Evolutionary conservation across 2,329 filamentous ascomycete species (phyloP).

Genomic region (Berkeleyomyces rouxiae): DNA sequence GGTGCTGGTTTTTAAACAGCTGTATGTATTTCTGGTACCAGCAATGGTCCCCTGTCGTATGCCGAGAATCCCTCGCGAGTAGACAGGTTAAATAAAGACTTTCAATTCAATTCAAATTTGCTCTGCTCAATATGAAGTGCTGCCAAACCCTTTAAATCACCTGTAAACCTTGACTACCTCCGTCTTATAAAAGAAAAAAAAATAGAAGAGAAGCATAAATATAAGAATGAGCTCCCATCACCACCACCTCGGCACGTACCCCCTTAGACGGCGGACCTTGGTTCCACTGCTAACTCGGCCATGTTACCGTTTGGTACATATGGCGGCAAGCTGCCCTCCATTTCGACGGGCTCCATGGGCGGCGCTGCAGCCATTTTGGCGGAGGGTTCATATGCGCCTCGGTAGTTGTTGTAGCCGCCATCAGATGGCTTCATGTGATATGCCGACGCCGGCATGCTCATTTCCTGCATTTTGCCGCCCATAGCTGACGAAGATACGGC

Average conservation of each 20-base stretch:
- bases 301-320: constrained; percentile 2
- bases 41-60: too few relatives aligned
- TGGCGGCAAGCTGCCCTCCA: constrained; percentile 12
- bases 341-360: constrained; percentile 13
- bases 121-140: constrained; percentile 1
- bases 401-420: constrained; percentile 4
- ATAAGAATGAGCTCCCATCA: neutral
- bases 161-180: neutral
- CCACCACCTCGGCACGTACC: neutral
- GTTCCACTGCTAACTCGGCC: constrained; percentile 10
- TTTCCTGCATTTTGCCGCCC: constrained; percentile 5
- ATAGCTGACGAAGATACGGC: neutral
- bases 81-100: too few relatives aligned
- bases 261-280: constrained; percentile 3
- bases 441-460: constrained; percentile 9
- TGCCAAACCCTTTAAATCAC: constrained; percentile 3
- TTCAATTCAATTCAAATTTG: too few relatives aligned
- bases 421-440: constrained; percentile 8
- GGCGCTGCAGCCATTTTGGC: constrained; percentile 11
- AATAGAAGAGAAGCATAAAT: constrained; percentile 1
- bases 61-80: too few relatives aligned
- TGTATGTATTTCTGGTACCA: too few relatives aligned
- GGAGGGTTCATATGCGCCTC: constrained; percentile 10
- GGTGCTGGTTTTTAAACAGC: too few relatives aligned
- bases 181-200: neutral